phyloP scores from a whole-genome alignment of 306 rosid genomes.

The Argentina anserina region DNA sequence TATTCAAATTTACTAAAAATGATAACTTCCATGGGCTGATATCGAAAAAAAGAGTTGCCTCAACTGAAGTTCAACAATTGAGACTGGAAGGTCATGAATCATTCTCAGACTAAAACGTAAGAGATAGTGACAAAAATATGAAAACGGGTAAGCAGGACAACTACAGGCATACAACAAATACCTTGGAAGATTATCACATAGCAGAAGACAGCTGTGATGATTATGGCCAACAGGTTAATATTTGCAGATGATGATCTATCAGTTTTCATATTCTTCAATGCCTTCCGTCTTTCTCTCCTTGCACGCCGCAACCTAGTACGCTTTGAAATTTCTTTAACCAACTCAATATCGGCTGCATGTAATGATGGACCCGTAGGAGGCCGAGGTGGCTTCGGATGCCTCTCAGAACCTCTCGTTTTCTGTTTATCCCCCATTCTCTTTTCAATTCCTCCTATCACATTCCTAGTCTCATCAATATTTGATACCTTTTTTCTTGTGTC shows the following conservation, averaged over 20 bases:
- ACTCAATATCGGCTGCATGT: slow-evolving; percentile 28
- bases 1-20: neutral
- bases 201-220: slow-evolving; percentile 30
- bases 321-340: slow-evolving; percentile 29
- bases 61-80: too few relatives aligned
- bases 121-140: neutral
- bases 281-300: slow-evolving; percentile 15
- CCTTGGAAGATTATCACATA: slow-evolving; percentile 37
- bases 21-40: neutral
- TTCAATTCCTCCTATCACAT: slow-evolving; percentile 5
- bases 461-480: slow-evolving; percentile 6
- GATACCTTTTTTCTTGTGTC: slow-evolving; percentile 6
- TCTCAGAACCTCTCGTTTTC: slow-evolving; percentile 14
- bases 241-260: slow-evolving; percentile 24
- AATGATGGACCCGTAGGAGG: slow-evolving; percentile 36
- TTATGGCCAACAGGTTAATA: slow-evolving; percentile 21
- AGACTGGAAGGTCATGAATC: neutral
- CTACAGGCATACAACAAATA: neutral
- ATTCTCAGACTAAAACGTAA: slow-evolving; percentile 1
- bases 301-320: slow-evolving; percentile 20
- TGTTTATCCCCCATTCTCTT: slow-evolving; percentile 13
- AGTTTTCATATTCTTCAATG: slow-evolving; percentile 18
- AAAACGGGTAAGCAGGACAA: neutral
- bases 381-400: slow-evolving; percentile 37
- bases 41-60: too few relatives aligned